Conservation (phyloP, 2,329 filamentous ascomycete genomes). For the Claviceps capensis region DNA sequence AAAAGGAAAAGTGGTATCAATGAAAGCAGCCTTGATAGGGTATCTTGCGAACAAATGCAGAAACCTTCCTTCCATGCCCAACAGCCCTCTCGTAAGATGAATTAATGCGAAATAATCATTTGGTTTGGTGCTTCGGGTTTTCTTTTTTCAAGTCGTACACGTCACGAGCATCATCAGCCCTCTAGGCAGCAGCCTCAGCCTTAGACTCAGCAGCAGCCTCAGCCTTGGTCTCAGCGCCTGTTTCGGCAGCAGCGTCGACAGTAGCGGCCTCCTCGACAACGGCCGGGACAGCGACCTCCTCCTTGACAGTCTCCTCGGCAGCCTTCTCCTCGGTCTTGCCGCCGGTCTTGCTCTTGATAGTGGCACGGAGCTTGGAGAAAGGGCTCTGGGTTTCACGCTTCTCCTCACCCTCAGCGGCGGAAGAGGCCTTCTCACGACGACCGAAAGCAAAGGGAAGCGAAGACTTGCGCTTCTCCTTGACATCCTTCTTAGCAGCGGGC, state of each 20-base stretch:
- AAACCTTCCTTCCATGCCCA: conserved; percentile 34
- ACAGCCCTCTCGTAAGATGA: conserved; percentile 22
- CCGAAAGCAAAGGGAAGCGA: conserved; percentile 62
- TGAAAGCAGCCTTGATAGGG: conserved; percentile 38
- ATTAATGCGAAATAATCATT: conserved; percentile 13
- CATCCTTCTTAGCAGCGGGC: conserved; percentile 45
- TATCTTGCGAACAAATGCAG: conserved; percentile 41
- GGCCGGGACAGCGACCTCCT: conserved; percentile 16
- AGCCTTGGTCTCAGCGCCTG: conserved; percentile 28
- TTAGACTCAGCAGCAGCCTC: conserved; percentile 27
- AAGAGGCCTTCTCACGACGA: conserved; percentile 55
- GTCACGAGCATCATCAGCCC: conserved; percentile 12
- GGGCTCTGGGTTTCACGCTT: conserved; percentile 19
- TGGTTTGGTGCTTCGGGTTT: conserved; percentile 9
- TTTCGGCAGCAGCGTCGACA: conserved; percentile 12
- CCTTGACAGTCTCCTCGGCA: conserved; percentile 20
- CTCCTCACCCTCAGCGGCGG: conserved; percentile 45
- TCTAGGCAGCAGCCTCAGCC: conserved; percentile 36
- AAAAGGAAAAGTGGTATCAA: conserved; percentile 26
- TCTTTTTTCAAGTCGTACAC: conserved; percentile 13
- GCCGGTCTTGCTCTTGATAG: conserved; percentile 34
- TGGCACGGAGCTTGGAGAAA: conserved; percentile 48
- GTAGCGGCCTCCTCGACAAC: conserved; percentile 14
- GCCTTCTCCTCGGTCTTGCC: conserved; percentile 31
- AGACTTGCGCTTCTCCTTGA: conserved; percentile 75